Conservation (phyloP, 805 yeast genomes). For the Yamadazyma scolyti region DNA sequence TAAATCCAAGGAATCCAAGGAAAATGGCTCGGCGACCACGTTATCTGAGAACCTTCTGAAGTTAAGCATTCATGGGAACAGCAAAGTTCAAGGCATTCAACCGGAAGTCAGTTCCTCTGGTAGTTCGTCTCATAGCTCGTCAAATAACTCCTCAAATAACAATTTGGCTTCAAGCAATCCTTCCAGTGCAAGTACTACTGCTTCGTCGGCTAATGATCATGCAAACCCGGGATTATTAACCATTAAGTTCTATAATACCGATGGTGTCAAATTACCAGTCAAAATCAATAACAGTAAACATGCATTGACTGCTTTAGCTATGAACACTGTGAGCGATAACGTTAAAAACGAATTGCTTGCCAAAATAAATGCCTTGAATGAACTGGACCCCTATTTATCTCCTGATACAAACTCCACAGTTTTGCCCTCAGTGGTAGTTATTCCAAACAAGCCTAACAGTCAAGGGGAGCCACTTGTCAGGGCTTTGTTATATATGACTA, state of each 20-base stretch:
- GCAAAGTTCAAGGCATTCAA: too few species aligned
- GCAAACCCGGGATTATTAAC: slow-evolving; percentile 67
- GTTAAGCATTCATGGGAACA: background rate
- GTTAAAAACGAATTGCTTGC: slow-evolving; percentile 29
- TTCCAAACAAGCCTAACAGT: slow-evolving; percentile 34
- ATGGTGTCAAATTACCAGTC: slow-evolving; percentile 66
- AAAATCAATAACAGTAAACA: slow-evolving; percentile 62
- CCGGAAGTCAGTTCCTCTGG: slow-evolving; percentile 6
- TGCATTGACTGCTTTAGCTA: slow-evolving; percentile 62
- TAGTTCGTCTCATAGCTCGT: slow-evolving; percentile 1
- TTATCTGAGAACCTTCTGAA: background rate
- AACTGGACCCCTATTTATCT: slow-evolving; percentile 21
- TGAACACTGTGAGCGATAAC: slow-evolving; percentile 38
- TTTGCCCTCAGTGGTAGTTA: slow-evolving; percentile 53
- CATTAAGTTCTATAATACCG: slow-evolving; percentile 70
- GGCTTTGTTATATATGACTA: slow-evolving; percentile 76
- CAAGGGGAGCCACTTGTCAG: slow-evolving; percentile 42
- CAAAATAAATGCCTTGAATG: slow-evolving; percentile 20
- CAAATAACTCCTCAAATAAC: too few species aligned
- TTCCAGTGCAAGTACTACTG: background rate
- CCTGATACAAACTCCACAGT: slow-evolving; percentile 30
- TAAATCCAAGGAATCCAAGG: slow-evolving; percentile 4
- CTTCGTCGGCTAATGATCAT: too few species aligned
- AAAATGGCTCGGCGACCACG: background rate
- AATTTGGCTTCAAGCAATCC: slow-evolving; percentile 2